Conservation (phyloP, 768 basidiomycete genomes). For the Obba rivulosa region DNA sequence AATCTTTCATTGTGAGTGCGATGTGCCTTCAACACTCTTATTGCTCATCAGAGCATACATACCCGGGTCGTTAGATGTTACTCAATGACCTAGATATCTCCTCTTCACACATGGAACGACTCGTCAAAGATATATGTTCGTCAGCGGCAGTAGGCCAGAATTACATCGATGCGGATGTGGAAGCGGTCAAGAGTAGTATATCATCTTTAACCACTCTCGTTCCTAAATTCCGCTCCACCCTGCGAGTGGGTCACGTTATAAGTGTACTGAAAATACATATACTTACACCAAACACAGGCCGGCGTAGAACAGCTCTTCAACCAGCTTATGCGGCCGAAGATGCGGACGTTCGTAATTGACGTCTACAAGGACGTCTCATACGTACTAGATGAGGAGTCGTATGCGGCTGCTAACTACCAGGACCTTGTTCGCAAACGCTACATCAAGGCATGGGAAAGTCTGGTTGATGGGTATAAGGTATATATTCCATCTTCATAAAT, state of each 20-base stretch:
- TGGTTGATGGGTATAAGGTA: constrained; percentile 90
- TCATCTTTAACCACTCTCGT: constrained; percentile 48
- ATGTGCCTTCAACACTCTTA: not conserved
- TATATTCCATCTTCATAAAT: constrained; percentile 4
- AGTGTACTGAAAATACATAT: not conserved
- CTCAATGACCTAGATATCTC: constrained; percentile 96
- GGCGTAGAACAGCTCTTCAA: constrained; percentile 95
- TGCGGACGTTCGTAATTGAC: constrained; percentile 80
- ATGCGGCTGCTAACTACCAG: constrained; percentile 76
- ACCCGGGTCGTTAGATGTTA: constrained; percentile 66
- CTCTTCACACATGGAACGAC: constrained; percentile 79
- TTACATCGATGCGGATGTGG: constrained; percentile 57
- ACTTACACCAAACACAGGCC: constrained; percentile 36
- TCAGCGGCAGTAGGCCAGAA: constrained; percentile 57
- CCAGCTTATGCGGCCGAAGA: constrained; percentile 81
- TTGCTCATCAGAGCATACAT: no score
- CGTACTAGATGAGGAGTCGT: constrained; percentile 83
- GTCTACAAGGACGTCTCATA: constrained; percentile 90
- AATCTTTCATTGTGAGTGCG: constrained; percentile 73
- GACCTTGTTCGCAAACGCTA: constrained; percentile 89
- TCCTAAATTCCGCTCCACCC: constrained; percentile 61
- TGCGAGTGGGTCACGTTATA: constrained; percentile 49
- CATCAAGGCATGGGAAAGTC: constrained; percentile 77
- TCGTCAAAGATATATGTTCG: constrained; percentile 59
- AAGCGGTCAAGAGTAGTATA: constrained; percentile 42